These are phyloP conservation scores for Acidiella bohemica DNA, from an alignment of 495 filamentous ascomycete species.

Conservation along the genomic window DNA sequence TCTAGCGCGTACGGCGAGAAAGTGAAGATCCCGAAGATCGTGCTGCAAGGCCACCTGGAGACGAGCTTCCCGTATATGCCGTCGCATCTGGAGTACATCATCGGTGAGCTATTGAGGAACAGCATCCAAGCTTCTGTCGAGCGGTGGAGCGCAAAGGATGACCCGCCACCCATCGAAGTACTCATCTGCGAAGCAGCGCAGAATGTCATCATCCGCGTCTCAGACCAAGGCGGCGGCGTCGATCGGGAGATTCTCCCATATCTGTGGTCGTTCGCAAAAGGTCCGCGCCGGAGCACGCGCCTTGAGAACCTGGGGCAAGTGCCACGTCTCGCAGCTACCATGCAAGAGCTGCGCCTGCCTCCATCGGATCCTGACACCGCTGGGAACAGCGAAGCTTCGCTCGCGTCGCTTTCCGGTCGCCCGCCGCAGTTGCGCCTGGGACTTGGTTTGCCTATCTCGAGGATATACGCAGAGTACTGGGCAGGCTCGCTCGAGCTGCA, in stretches of 20 bases:
- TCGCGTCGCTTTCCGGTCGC: slow-evolving; percentile 63
- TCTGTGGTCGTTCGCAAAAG: slow-evolving; percentile 93
- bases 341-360: slow-evolving; percentile 58
- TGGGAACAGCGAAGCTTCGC: slow-evolving; percentile 35
- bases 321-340: slow-evolving; percentile 83
- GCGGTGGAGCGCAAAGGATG: slow-evolving; percentile 35
- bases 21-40: slow-evolving; percentile 61
- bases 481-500: slow-evolving; percentile 85
- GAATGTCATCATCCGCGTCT: slow-evolving; percentile 92
- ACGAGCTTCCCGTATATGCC: slow-evolving; percentile 94
- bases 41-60: slow-evolving; percentile 71
- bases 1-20: slow-evolving; percentile 55
- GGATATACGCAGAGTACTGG: slow-evolving; percentile 98
- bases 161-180: slow-evolving; percentile 75
- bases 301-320: slow-evolving; percentile 75
- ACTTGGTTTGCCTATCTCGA: slow-evolving; percentile 85
- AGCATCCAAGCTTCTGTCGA: slow-evolving; percentile 86
- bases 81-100: slow-evolving; percentile 90
- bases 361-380: slow-evolving; percentile 1
- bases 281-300: slow-evolving; percentile 55
- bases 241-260: slow-evolving; percentile 72
- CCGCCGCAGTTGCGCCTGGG: slow-evolving; percentile 81
- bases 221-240: slow-evolving; percentile 88
- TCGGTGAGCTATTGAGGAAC: slow-evolving; percentile 90
- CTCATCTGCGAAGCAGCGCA: slow-evolving; percentile 88